These are phyloP conservation scores for Gremmenia infestans DNA, from an alignment of 2,329 filamentous ascomycete genomes.

Conservation along the genomic window DNA sequence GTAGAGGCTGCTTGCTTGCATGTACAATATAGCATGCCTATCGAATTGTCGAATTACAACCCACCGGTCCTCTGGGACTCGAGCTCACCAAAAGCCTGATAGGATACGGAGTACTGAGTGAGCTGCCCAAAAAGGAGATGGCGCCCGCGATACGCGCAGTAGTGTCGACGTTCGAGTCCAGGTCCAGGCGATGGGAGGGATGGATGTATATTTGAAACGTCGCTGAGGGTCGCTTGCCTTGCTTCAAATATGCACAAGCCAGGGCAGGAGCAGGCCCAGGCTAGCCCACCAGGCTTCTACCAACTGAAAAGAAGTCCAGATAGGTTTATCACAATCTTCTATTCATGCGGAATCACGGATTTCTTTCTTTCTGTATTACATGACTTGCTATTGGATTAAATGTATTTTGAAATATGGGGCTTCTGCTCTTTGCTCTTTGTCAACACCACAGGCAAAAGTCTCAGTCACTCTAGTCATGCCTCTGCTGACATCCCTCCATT, in stretches of 20 bases:
- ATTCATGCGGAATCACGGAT: slow-evolving; percentile 9
- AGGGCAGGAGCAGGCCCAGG: background rate
- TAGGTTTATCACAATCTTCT: slow-evolving; percentile 18
- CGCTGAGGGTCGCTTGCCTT: too few relatives aligned
- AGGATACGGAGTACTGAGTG: too few relatives aligned
- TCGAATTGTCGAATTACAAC: too few relatives aligned
- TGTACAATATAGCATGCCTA: too few relatives aligned
- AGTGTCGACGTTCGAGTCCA: background rate
- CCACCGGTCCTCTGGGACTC: too few relatives aligned
- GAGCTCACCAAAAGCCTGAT: too few relatives aligned
- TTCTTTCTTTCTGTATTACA: background rate
- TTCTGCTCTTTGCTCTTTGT: background rate
- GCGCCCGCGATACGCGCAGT: background rate
- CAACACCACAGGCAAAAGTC: background rate
- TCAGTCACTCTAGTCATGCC: background rate
- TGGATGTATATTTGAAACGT: too few relatives aligned
- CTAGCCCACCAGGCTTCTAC: background rate
- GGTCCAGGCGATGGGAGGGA: background rate
- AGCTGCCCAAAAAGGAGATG: background rate
- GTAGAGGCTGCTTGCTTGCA: too few relatives aligned
- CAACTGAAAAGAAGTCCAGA: background rate
- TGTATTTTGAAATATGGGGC: background rate
- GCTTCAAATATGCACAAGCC: background rate
- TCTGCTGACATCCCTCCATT: background rate
- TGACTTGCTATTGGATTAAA: background rate